These are phyloP conservation scores for Blastosporella zonata DNA, from an alignment of 1,284 basidiomycete species.

Conservation along the genomic window DNA sequence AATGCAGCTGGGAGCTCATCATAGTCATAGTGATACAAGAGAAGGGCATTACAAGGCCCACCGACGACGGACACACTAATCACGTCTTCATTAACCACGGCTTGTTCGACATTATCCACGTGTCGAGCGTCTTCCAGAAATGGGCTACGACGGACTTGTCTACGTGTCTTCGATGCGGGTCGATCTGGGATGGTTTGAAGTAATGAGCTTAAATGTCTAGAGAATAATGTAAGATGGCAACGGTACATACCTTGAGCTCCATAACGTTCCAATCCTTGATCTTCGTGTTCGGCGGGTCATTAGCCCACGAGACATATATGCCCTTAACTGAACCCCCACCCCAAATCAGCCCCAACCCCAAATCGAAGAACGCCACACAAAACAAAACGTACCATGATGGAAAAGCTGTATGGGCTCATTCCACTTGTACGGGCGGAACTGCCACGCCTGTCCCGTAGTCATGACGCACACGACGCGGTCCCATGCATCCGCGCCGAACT, in stretches of 20 bases:
- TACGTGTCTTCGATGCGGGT: constrained; percentile 87
- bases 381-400: constrained; percentile 72
- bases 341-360: constrained; percentile 5
- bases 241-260: constrained; percentile 71
- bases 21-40: too few species aligned
- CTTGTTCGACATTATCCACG: constrained; percentile 80
- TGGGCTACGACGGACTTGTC: constrained; percentile 94
- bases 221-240: constrained; percentile 5
- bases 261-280: constrained; percentile 97
- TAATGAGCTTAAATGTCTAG: constrained; percentile 3
- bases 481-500: constrained; percentile 92
- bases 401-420: constrained; percentile 88
- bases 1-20: too few species aligned
- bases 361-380: neutral
- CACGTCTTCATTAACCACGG: constrained; percentile 61
- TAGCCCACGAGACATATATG: constrained; percentile 89
- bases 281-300: constrained; percentile 84
- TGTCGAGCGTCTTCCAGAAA: constrained; percentile 91
- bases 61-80: too few species aligned
- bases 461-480: constrained; percentile 95
- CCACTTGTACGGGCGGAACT: constrained; percentile 97
- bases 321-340: constrained; percentile 70
- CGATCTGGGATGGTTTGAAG: constrained; percentile 56
- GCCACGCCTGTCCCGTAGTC: constrained; percentile 97
- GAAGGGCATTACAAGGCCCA: too few species aligned